Evolutionary conservation across 2,329 filamentous ascomycete species (phyloP).

Genomic region (Chrysoporthe austroafricana): DNA sequence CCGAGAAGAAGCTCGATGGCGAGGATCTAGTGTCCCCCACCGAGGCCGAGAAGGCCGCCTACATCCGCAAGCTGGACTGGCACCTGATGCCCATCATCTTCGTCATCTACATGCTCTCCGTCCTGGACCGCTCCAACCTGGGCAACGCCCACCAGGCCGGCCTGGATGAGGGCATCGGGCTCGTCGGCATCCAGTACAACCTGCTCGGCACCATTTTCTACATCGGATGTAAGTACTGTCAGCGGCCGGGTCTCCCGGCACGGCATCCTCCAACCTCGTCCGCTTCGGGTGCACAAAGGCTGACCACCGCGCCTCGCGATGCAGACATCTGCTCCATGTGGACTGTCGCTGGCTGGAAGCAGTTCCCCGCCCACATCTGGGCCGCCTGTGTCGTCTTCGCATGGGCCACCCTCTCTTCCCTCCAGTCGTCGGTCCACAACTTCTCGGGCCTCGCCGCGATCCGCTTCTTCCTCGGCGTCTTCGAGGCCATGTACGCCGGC

Average conservation of each 20-base stretch:
- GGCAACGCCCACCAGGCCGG: constrained; percentile 37
- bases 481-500: constrained; percentile 45
- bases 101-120: constrained; percentile 38
- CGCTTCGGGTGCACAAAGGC: not conserved
- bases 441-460: constrained; percentile 45
- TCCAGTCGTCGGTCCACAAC: constrained; percentile 43
- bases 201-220: constrained; percentile 37
- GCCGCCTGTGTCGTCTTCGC: constrained; percentile 47
- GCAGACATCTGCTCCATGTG: constrained; percentile 30
- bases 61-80: constrained; percentile 30
- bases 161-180: constrained; percentile 35
- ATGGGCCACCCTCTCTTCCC: constrained; percentile 48
- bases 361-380: constrained; percentile 40
- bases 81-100: constrained; percentile 33
- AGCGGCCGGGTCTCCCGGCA: too few species aligned
- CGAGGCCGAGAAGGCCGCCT: constrained; percentile 15
- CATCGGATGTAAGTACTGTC: constrained; percentile 16
- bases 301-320: not conserved
- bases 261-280: not conserved
- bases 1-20: not conserved
- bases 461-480: constrained; percentile 48
- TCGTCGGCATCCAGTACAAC: constrained; percentile 33
- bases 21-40: constrained; percentile 1
- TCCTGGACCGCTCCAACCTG: constrained; percentile 39
- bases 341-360: constrained; percentile 30